Percentiles rank a stretch among this genome's conserved stretches.
Evolutionary conservation across 345 rosid species (phyloP).

Genomic region (Murraya koenigii): DNA sequence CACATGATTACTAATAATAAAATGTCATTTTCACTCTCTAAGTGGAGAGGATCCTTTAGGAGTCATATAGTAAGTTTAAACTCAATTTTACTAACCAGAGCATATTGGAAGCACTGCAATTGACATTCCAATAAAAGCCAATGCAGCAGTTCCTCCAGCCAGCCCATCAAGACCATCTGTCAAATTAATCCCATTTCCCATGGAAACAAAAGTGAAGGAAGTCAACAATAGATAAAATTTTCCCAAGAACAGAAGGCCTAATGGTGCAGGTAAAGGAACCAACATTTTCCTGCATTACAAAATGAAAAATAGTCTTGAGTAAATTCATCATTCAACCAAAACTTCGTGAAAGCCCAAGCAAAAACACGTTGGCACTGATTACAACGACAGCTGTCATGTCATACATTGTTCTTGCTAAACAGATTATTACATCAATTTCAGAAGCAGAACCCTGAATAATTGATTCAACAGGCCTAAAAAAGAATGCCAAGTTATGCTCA

Average conservation of each 20-base stretch:
- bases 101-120: conserved; percentile 86
- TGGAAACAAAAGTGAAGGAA: conserved; percentile 73
- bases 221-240: conserved; percentile 65
- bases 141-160: conserved; percentile 80
- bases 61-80: neutral
- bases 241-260: conserved; percentile 78
- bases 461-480: neutral
- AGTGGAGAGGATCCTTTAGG: neutral
- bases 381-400: neutral
- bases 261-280: conserved; percentile 80
- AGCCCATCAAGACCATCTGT: conserved; percentile 88
- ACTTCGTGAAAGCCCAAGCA: neutral
- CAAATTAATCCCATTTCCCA: conserved; percentile 73
- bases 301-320: neutral
- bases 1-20: neutral
- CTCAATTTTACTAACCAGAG: conserved; percentile 57
- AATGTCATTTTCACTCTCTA: conserved; percentile 3
- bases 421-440: neutral
- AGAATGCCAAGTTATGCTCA: neutral
- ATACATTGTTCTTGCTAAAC: too few relatives aligned
- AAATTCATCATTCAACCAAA: neutral
- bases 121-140: conserved; percentile 87
- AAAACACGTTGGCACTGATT: neutral
- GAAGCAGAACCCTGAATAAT: neutral
- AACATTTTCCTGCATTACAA: conserved; percentile 65